These are phyloP conservation scores for Agrostemma githago DNA, from an alignment of 148 eudicot species.

Conservation along the genomic window DNA sequence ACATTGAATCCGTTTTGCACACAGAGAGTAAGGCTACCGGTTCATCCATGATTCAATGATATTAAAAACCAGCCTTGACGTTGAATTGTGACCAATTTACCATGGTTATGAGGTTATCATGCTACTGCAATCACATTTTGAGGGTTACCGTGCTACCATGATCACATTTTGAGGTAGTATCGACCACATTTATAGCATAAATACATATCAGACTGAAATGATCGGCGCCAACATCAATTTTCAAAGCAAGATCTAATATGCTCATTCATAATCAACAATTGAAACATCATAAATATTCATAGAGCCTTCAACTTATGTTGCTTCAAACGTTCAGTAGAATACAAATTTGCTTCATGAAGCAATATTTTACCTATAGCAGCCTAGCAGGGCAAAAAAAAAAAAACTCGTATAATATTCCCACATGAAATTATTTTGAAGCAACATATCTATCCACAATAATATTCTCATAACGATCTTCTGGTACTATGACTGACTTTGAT, in stretches of 20 bases:
- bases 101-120: background rate
- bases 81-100: background rate
- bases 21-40: background rate
- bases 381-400: background rate
- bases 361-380: background rate
- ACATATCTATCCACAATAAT: background rate
- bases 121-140: background rate
- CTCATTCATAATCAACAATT: background rate
- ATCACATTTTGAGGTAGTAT: background rate
- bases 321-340: background rate
- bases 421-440: too few species aligned
- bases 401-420: background rate
- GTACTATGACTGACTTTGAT: background rate
- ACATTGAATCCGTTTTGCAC: background rate
- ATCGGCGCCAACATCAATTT: background rate
- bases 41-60: background rate
- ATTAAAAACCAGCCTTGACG: background rate
- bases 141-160: background rate
- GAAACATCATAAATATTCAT: background rate
- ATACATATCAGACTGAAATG: background rate
- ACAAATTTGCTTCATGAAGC: background rate
- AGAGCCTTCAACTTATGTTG: background rate
- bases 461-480: background rate
- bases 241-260: background rate
- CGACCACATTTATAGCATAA: background rate